Base-by-base conservation (phyloP, 1,284 basidiomycete species). In the Tilletia walkeri region DNA sequence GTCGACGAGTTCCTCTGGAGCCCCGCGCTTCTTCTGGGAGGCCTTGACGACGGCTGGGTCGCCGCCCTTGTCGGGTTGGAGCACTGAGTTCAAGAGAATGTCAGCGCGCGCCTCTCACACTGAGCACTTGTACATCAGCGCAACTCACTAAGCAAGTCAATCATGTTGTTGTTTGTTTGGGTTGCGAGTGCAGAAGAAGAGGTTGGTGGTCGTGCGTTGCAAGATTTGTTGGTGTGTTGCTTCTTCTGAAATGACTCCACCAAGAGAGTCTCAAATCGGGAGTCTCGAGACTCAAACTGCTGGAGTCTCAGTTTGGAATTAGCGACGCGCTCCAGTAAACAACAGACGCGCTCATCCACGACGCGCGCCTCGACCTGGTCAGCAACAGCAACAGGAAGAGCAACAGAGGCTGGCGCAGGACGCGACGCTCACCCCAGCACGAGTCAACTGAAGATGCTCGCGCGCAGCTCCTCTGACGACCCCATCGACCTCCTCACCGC, bases 11-110 rank as follows among this genome's bases (percentile, higher is more conserved):
- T 95, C 93, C 65, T 92, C 92, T 34, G 91, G 88, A 61, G 93
- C 90, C 6, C 92, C 92, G 54, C 96, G 89, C 86, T 94, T 95
- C 83, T 90, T 88, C 86, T 99, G 95, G 16, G 94, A 96, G 81
- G 94, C 93, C 74, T 91, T 87, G 77, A 99, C 95, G 81, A 91
- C 88, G 78, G 93, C 90, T n/a, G 94, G 90, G 86, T 97, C 92
- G 66, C 95, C 96, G 49, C 95, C 96, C 78, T 85, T 85, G 73
- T 80, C 73, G 82, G 78, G 75, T 70, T 82, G 80, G 47, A 83
- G 78, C 65, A 72, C 72, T 75, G 72, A 63, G 48, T 76, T 68
- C n/a, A 36, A 7, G 56, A 7, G 20, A 39, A 72, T 71, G 70
- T 77, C 75, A 65, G 63, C 63, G 30, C 30, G 24, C 18, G 45